These are phyloP conservation scores for Chalaropsis ovoidea DNA, from an alignment of 2,329 filamentous ascomycete species.

Conservation along the genomic window DNA sequence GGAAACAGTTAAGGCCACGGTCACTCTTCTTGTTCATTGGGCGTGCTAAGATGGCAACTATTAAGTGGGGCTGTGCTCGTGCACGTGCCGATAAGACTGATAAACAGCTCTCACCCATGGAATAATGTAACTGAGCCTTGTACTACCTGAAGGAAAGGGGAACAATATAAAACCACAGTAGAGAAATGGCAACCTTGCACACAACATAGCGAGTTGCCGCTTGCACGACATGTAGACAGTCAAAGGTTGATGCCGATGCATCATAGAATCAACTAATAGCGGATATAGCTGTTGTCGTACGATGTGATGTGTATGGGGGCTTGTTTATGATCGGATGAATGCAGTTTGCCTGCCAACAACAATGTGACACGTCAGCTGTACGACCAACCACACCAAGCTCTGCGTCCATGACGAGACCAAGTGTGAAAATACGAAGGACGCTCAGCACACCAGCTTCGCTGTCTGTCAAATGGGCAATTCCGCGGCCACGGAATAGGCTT, in stretches of 20 bases:
- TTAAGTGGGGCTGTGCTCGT: background rate
- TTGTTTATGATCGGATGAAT: conserved; percentile 6
- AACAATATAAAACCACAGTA: background rate
- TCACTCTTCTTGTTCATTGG: conserved; percentile 6
- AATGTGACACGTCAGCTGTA: background rate
- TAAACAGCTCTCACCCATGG: background rate
- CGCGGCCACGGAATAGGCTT: background rate
- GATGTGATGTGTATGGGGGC: background rate
- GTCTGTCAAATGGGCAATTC: too few species aligned
- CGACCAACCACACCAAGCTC: background rate
- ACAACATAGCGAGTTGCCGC: background rate
- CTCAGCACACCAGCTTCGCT: background rate
- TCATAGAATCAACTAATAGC: too few species aligned
- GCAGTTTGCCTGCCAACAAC: background rate
- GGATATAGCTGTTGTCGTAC: background rate
- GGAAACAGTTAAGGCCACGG: conserved; percentile 18
- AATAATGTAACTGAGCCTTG: background rate
- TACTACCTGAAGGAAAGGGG: background rate
- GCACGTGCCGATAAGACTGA: conserved; percentile 17
- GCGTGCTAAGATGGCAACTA: background rate
- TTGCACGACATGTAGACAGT: too few species aligned
- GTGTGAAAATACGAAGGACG: background rate
- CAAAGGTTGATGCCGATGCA: too few species aligned
- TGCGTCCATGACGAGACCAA: background rate
- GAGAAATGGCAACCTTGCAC: background rate